Percentiles rank a stretch among this genome's conserved stretches.
Evolutionary conservation across 768 basidiomycete genomes (phyloP).

Genomic region (Naganishia vishniacii): DNA sequence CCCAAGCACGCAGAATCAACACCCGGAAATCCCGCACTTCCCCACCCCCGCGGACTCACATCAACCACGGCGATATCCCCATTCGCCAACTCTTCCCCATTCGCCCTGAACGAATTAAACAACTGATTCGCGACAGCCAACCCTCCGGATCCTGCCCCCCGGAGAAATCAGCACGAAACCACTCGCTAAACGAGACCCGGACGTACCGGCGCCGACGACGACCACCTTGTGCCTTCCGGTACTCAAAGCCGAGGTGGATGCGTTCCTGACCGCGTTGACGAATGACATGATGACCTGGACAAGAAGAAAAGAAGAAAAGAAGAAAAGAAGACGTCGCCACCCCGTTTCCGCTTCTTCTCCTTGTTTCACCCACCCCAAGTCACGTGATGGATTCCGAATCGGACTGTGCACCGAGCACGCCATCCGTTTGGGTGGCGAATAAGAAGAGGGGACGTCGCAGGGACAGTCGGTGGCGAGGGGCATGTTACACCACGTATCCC

Average conservation of each 20-base stretch:
- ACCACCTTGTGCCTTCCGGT: slow-evolving; percentile 64
- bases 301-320: too few species aligned
- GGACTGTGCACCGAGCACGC: too few species aligned
- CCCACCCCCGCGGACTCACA: too few species aligned
- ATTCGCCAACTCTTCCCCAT: slow-evolving; percentile 61
- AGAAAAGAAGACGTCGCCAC: not conserved
- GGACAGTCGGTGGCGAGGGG: too few species aligned
- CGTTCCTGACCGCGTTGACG: slow-evolving; percentile 32
- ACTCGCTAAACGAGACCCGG: not conserved
- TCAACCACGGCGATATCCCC: slow-evolving; percentile 86
- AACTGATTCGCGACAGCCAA: slow-evolving; percentile 81
- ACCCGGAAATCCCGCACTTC: too few species aligned
- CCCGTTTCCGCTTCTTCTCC: not conserved
- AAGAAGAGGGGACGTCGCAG: too few species aligned
- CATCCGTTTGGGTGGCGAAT: too few species aligned
- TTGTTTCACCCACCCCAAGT: not conserved
- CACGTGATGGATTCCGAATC: too few species aligned
- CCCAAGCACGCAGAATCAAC: too few species aligned
- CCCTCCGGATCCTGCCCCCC: slow-evolving; percentile 66
- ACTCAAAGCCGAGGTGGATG: slow-evolving; percentile 35
- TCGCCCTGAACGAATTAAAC: slow-evolving; percentile 67
- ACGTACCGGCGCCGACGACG: slow-evolving; percentile 77
- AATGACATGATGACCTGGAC: not conserved
- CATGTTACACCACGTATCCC: too few species aligned
- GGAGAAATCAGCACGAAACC: too few species aligned